phyloP scores from a whole-genome alignment of 371 early-diverging fungal genomes.

The Syncephalastrum sp. region DNA sequence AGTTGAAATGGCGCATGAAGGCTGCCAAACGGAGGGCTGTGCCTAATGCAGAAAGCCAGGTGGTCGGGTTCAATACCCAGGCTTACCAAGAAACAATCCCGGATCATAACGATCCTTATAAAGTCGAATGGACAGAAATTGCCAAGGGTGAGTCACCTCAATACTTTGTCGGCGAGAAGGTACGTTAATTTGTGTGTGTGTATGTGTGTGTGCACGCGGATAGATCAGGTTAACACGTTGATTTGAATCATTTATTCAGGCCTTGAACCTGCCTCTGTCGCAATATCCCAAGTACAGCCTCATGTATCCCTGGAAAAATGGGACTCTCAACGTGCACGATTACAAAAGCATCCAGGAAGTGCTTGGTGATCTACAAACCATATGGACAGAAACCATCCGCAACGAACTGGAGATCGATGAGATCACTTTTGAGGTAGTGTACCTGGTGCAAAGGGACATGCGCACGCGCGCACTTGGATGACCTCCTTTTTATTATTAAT shows the following conservation, averaged over 20 bases:
- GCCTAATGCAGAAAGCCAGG: conserved; percentile 72
- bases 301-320: conserved; percentile 71
- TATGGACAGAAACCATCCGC: conserved; percentile 74
- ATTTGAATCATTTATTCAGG: conserved; percentile 19
- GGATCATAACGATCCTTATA: conserved; percentile 90
- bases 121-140: conserved; percentile 80
- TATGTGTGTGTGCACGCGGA: too few species aligned
- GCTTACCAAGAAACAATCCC: conserved; percentile 68
- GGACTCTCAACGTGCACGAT: conserved; percentile 73
- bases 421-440: conserved; percentile 53
- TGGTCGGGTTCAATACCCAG: conserved; percentile 70
- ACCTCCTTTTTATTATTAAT: too few species aligned
- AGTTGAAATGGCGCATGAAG: conserved; percentile 73
- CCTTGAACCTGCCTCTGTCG: conserved; percentile 38
- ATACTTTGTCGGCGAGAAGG: conserved; percentile 66
- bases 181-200: conserved; percentile 7
- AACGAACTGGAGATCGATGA: conserved; percentile 70
- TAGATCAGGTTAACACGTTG: conserved; percentile 14
- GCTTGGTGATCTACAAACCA: conserved; percentile 72
- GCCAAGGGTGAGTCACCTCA: conserved; percentile 26
- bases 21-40: conserved; percentile 77
- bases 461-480: too few species aligned
- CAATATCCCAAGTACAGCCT: conserved; percentile 38
- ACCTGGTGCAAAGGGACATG: too few species aligned
- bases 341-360: conserved; percentile 66